Evolutionary conservation across 2,329 filamentous ascomycete species (phyloP), one percentile per base, ranked within the genome.

Genomic region (Botryotinia calthae): DNA sequence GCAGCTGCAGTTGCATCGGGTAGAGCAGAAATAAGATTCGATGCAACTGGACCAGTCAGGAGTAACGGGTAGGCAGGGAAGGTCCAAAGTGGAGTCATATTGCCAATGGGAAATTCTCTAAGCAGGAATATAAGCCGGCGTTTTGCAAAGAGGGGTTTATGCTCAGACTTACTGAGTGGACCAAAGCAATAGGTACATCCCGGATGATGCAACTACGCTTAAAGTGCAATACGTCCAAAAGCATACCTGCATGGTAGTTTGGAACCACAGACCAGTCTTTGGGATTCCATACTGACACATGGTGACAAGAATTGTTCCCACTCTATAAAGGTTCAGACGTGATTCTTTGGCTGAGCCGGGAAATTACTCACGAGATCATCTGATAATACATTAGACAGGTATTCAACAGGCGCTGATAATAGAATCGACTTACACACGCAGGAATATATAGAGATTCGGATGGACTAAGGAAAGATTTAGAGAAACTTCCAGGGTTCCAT

Each of bases 11-110:
- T 74, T 9, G 76, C 46, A 72, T 76, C 65, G 6, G 62, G 81
- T 7, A 79, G 64, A 25, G 74, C 71, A 37, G 78, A 78, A 74
- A 89, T 85, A 44, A 89, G 82, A 66, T 85, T 89, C 28, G 87
- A 87, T 7, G 79, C 93, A 76, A 94, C 89, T 0, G 93, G 91
- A 0, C 91, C 93, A 34, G 91, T 89, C 14, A 96, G 88, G 5
- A 97, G 86, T 34, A 96, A 85, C 0, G 93, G 93, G 76, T 97
- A 97, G 0, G 91, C 93, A 0, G 93, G 93, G 76, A 96, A 96
- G 71, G 95, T 94, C 93, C 93, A 96, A 28, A 94, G 89, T 0
- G 93, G 93, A 0, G 93, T 96, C 93, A 97, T 96, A 70, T 90
- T 90, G 48, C 93, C 91, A 65, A 96, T 93, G 0, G 93, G 86